Percentiles rank a stretch among this genome's conserved stretches.
These are phyloP conservation scores for Melanomma pulvis-pyrius DNA, from an alignment of 495 filamentous ascomycete species.

Conservation along the genomic window DNA sequence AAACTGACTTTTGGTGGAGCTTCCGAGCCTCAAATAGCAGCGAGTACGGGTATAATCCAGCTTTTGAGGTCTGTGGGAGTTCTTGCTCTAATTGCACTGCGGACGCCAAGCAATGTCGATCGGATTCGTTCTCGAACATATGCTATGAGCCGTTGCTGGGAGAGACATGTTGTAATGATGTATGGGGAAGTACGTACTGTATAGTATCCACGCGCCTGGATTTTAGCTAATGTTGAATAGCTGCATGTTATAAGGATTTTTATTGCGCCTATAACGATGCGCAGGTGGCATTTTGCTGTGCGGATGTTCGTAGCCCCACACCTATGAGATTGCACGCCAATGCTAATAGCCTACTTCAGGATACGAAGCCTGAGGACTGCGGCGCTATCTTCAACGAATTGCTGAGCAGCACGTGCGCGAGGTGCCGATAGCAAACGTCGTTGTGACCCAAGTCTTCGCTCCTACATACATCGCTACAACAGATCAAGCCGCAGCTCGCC, in stretches of 20 bases:
- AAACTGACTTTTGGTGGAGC: constrained; percentile 14
- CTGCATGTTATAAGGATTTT: constrained; percentile 7
- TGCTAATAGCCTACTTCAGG: not conserved
- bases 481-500: not conserved
- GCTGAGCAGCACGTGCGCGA: not conserved
- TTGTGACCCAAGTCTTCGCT: not conserved
- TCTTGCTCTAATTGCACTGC: not conserved
- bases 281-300: constrained; percentile 11
- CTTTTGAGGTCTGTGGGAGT: constrained; percentile 10
- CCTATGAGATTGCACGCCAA: not conserved
- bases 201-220: not conserved
- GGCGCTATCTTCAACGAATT: not conserved
- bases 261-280: constrained; percentile 10
- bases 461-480: not conserved
- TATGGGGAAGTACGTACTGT: constrained; percentile 4
- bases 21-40: not conserved
- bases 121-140: constrained; percentile 7
- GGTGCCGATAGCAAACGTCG: not conserved
- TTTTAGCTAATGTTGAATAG: not conserved
- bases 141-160: constrained; percentile 16
- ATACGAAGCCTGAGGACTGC: not conserved
- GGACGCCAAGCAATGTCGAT: constrained; percentile 5
- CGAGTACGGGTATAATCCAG: constrained; percentile 2
- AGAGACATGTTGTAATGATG: constrained; percentile 20
- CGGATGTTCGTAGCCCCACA: not conserved